phyloP scores from a whole-genome alignment of 2,329 filamentous ascomycete species.

The Didymella segeticola region DNA sequence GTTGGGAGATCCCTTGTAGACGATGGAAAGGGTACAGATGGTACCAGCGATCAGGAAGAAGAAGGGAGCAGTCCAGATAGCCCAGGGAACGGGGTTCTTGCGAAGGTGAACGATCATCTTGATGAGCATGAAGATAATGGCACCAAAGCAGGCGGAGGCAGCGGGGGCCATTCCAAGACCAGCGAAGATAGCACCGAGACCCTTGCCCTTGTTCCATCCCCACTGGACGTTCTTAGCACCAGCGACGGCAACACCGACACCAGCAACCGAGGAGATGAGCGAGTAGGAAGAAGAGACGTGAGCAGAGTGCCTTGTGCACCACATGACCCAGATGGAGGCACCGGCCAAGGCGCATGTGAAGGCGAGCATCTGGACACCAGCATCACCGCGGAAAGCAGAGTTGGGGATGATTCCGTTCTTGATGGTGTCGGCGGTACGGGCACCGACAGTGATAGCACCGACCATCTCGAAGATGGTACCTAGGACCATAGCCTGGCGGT shows the following conservation, averaged over 20 bases:
- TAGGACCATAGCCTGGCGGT: slow-evolving; percentile 65
- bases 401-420: slow-evolving; percentile 70
- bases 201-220: slow-evolving; percentile 69
- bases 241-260: slow-evolving; percentile 61
- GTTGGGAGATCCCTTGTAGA: slow-evolving; percentile 80
- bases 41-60: slow-evolving; percentile 80
- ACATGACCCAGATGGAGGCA: slow-evolving; percentile 78
- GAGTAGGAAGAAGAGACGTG: slow-evolving; percentile 67
- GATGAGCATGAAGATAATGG: slow-evolving; percentile 75
- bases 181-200: slow-evolving; percentile 67
- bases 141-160: slow-evolving; percentile 70
- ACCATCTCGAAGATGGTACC: slow-evolving; percentile 57
- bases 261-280: slow-evolving; percentile 57
- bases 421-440: slow-evolving; percentile 73
- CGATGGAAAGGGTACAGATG: slow-evolving; percentile 76
- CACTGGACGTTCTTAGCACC: slow-evolving; percentile 63
- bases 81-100: slow-evolving; percentile 74
- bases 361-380: slow-evolving; percentile 59
- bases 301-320: slow-evolving; percentile 75
- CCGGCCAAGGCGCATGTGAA: slow-evolving; percentile 67
- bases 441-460: slow-evolving; percentile 54
- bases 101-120: slow-evolving; percentile 74
- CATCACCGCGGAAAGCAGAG: slow-evolving; percentile 53
- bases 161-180: slow-evolving; percentile 73
- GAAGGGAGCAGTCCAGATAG: slow-evolving; percentile 74